Evolutionary conservation across 148 eudicot species (phyloP), one percentile per base, ranked within the genome.

Genomic region (Rhododendron vialii): DNA sequence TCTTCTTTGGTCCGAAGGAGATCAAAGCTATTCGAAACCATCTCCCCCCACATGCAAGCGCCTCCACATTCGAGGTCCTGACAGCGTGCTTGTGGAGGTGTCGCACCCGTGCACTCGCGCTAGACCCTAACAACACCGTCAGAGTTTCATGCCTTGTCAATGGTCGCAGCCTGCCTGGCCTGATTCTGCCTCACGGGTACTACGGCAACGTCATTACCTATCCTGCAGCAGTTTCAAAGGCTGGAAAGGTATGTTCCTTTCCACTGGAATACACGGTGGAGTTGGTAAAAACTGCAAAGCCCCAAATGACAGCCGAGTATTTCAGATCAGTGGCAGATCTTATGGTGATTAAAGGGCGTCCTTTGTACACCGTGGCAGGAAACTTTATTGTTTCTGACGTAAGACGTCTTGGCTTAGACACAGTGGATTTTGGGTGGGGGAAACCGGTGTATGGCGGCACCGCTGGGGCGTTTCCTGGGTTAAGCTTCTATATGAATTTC

Each of bases 61-160:
- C 41, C 33, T 82, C 91, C 24, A 88, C 83, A 7, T 87, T 83
- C 1, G 86, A 87, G 28, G 78, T 87, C 14, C 78, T 87, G 4
- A 87, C 88, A 15, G 88, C 88, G 18, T 82, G 88, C 76, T 74
- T 86, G 33, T 86, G 88, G 88, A 36, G 82, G 3, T 86, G 82
- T 20, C 88, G 82, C 22, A 86, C 88, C 3, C 26, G 76, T 43
- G 88, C 88, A 80, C 88, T 86, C 33, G 57, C 28, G 4, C 85
- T 47, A 0, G 84, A 86, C 35, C 84, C 84, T 0, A 69, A 84
- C 5, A 81, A 84, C 8, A 43, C 47, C 47, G 47, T 43, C 47
- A 59, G 86, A 84, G 30, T 81, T 84, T 0, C 86, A 73, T 83
- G 82, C 79, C 63, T 83, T 43, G 86, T 87, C 3, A 87, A 83